Percentiles rank a stretch among this genome's conserved stretches.
phyloP scores from a whole-genome alignment of 2,329 filamentous ascomycete genomes.

The Thielaviopsis punctulata region DNA sequence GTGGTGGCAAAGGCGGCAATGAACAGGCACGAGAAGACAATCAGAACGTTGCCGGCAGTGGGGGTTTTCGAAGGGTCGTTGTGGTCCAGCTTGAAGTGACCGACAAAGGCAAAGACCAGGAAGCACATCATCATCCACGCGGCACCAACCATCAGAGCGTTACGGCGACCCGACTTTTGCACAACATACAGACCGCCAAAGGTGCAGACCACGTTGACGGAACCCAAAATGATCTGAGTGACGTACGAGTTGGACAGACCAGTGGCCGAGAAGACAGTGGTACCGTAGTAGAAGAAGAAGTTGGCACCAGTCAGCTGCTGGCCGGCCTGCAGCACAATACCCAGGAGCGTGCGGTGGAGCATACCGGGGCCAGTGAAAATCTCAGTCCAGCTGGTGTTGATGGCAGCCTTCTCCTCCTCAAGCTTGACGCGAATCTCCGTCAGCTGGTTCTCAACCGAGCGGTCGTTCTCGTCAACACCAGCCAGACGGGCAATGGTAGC shows the following conservation, averaged over 20 bases:
- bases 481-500: slow-evolving; percentile 29
- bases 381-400: slow-evolving; percentile 35
- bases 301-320: slow-evolving; percentile 54
- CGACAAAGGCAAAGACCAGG: slow-evolving; percentile 32
- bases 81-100: slow-evolving; percentile 27
- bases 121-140: slow-evolving; percentile 41
- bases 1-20: slow-evolving; percentile 51
- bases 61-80: slow-evolving; percentile 27
- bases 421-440: slow-evolving; percentile 34
- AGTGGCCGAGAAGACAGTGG: slow-evolving; percentile 47
- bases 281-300: slow-evolving; percentile 51
- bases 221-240: slow-evolving; percentile 50
- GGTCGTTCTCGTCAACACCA: slow-evolving; percentile 23
- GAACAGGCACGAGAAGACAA: slow-evolving; percentile 52
- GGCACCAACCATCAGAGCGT: slow-evolving; percentile 44
- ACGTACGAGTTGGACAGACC: slow-evolving; percentile 48
- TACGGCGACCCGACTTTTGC: slow-evolving; percentile 46
- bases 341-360: slow-evolving; percentile 44
- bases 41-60: slow-evolving; percentile 39
- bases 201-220: slow-evolving; percentile 50
- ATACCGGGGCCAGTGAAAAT: slow-evolving; percentile 53
- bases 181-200: slow-evolving; percentile 48
- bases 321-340: slow-evolving; percentile 44
- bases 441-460: slow-evolving; percentile 29
- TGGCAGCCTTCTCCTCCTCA: slow-evolving; percentile 28